These are phyloP conservation scores for Hippophae rhamnoides DNA, from an alignment of 306 rosid species.

Conservation along the genomic window DNA sequence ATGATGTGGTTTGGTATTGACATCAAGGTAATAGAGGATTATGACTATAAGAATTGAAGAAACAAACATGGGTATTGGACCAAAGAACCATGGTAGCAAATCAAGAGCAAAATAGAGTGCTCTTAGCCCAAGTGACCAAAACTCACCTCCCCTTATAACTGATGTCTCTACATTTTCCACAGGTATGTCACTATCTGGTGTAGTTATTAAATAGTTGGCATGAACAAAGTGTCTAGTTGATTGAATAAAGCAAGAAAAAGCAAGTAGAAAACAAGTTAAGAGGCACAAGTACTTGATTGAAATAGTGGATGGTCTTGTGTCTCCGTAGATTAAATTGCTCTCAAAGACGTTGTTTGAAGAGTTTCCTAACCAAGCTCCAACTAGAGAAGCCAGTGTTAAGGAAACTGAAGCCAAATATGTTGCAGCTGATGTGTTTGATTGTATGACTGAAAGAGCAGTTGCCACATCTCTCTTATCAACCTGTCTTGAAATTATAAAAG, in stretches of 20 bases:
- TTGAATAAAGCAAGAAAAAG: conserved; percentile 62
- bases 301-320: conserved; percentile 32
- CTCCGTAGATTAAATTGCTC: conserved; percentile 52
- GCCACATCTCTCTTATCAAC: conserved; percentile 32
- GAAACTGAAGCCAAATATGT: conserved; percentile 52
- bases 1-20: conserved; percentile 47
- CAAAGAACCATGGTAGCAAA: conserved; percentile 72
- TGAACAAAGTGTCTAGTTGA: conserved; percentile 67
- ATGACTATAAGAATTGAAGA: conserved; percentile 45
- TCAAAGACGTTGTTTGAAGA: conserved; percentile 25
- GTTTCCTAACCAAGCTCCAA: conserved; percentile 69
- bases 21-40: conserved; percentile 41
- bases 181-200: conserved; percentile 44
- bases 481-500: conserved; percentile 18
- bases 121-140: conserved; percentile 71
- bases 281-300: conserved; percentile 57
- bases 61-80: conserved; percentile 74
- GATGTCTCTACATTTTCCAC: conserved; percentile 41
- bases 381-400: conserved; percentile 54
- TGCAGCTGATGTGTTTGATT: conserved; percentile 54
- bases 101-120: conserved; percentile 64
- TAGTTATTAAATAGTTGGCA: conserved; percentile 61
- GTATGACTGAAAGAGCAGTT: conserved; percentile 40
- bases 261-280: conserved; percentile 55
- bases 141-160: conserved; percentile 63